phyloP scores from a whole-genome alignment of 2,329 filamentous ascomycete species.

The Epichloe bromicola region DNA sequence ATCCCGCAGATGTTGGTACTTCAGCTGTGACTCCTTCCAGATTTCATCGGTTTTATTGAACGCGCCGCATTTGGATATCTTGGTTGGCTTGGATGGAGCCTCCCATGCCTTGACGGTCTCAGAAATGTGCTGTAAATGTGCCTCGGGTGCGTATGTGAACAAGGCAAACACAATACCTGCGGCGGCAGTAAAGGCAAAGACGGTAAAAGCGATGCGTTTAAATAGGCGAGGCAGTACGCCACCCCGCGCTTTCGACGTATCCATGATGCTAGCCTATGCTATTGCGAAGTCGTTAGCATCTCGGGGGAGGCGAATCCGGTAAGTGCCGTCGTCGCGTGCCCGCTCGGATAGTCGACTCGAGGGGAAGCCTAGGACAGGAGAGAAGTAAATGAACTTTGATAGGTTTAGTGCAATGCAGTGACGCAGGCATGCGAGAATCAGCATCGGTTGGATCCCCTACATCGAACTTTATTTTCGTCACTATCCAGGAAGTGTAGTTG shows the following conservation, averaged over 20 bases:
- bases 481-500: no score
- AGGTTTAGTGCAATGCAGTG: no score
- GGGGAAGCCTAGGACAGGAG: no score
- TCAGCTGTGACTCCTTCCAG: slow-evolving; percentile 13
- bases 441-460: no score
- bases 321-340: no score
- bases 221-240: not conserved
- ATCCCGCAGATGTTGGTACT: slow-evolving; percentile 13
- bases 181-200: slow-evolving; percentile 1
- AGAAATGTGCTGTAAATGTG: slow-evolving; percentile 1
- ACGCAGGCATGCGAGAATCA: no score
- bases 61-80: not conserved
- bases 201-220: slow-evolving; percentile 1
- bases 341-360: no score
- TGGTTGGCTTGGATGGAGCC: not conserved
- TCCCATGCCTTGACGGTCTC: not conserved
- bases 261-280: not conserved
- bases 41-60: slow-evolving; percentile 5
- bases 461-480: no score
- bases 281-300: no score
- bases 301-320: no score
- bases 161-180: slow-evolving; percentile 1
- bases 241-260: not conserved
- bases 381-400: no score
- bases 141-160: not conserved